Base-by-base conservation (phyloP, 1,284 basidiomycete genomes). In the Grifola frondosa region DNA sequence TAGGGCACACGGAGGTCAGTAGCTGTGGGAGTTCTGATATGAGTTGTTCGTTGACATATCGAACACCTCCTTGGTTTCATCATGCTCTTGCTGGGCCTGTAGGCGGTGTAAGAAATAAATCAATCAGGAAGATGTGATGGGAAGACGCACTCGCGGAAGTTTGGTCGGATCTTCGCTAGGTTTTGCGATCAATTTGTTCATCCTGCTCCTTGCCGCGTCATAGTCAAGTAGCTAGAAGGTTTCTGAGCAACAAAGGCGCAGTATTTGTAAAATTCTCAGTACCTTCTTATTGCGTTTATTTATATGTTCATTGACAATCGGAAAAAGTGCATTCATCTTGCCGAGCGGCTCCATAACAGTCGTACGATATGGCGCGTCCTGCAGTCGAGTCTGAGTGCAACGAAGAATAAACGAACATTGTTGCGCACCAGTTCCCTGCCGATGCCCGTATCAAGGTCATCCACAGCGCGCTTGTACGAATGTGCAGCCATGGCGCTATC, bases 401-500 rank as follows among this genome's bases (percentile, higher is more conserved):
- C 13, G 22, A 21, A 24, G 25, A 28, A 29, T 2, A 30, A 31
- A 42, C 30, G n/a, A n/a, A 11, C 32, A 19, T 24, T 22, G 21
- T 20, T 12, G 63, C 84, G 44, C 52, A 93, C 92, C 46, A 99
- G 74, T 65, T 98, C 95, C 46, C 91, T 71, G 16, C 82, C 80
- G 25, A 96, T 85, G 28, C 85, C 86, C 4, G 81, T 78, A 59
- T 99, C 97, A 29, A 99, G 71, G 56, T 99, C 97, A 54, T 97
- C 93, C 5, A 97, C 90, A 0, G 94, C 89, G 25, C 92, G 81
- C 62, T 93, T 95, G 75, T 99, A 99, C 4, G 96, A 88, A 62
- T 97, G 93, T 2, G 91, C 91, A 1, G 95, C 91, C 90, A 99
- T 97, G 11, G 97, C 96, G 21, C 93, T 89, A 54, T 95, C 92